Base-by-base conservation (phyloP, 192 early-diverging fungal species). In the Coemansia pectinata region DNA sequence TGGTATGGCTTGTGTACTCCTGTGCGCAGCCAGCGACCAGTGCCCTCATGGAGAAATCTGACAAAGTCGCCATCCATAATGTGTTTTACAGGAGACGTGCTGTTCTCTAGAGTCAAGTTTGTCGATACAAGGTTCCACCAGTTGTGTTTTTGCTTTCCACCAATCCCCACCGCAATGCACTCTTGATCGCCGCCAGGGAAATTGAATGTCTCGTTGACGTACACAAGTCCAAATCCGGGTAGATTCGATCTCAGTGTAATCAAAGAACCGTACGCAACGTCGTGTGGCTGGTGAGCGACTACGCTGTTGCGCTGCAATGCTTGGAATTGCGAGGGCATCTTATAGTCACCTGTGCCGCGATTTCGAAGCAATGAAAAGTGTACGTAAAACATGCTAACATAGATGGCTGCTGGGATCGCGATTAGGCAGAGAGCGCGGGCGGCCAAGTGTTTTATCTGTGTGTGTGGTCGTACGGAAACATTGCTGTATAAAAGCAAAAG, bases 281-380 rank as follows among this genome's bases (percentile, higher is more conserved):
- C 55, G 48, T 69, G 67, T 11, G 70, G 62, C 63, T 63, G 66
- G n/a, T 29, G 48, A 3, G 64, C 69, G 62, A 95, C 85, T 2
- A 88, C 85, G 78, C 88, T 96, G 38, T 94, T 93, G 25, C 78
- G 68, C 23, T 97, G 86, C 34, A 88, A 89, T n/a, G 90, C 90
- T 67, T 98, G 94, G 82, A 97, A 98, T 47, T 81, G 73, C 10
- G 93, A 86, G 27, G 87, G 91, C 95, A 97, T 97, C 84, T 94
- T 95, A 19, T 86, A 89, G 86, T 98, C 96, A 29, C 96, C 96
- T 15, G 95, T 91, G 7, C 96, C 96, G 71, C 87, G 89, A 60
- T 77, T 86, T 14, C 73, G 86, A 34, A 98, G 81, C 25, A 98
- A 77, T 23, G 86, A 85, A 90, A 98, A 97, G 73, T 98, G 96